These are phyloP conservation scores for Monosporozyma aerobia DNA, from an alignment of 805 yeast genomes.

Conservation along the genomic window DNA sequence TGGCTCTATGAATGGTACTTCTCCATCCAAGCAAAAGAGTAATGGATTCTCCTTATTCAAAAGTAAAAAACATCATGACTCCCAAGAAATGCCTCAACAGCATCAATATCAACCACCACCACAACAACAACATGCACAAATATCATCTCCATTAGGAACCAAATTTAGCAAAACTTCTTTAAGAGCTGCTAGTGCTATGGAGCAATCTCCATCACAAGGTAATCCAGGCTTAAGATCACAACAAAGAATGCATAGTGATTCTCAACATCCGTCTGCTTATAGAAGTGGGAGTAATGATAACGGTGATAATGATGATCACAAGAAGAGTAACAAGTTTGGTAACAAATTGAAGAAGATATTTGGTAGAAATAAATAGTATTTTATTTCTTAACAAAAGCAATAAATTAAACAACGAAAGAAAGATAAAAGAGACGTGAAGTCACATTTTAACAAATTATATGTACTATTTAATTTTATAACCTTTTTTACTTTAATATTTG, in stretches of 20 bases:
- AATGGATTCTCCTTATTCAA: conserved; percentile 16
- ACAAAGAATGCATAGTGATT: neutral
- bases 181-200: conserved; percentile 17
- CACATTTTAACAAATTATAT: neutral
- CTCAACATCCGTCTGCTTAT: neutral
- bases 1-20: neutral
- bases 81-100: neutral
- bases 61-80: conserved; percentile 5
- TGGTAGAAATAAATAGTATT: conserved; percentile 27
- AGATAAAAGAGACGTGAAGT: neutral
- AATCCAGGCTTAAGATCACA: neutral
- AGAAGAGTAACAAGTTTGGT: conserved; percentile 29
- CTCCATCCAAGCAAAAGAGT: conserved; percentile 2
- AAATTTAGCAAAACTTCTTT: conserved; percentile 17
- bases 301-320: conserved; percentile 16
- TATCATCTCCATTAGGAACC: conserved; percentile 10
- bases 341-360: conserved; percentile 34
- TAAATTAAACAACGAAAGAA: neutral
- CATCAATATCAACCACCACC: neutral
- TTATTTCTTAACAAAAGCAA: neutral
- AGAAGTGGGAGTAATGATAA: neutral
- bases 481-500: neutral
- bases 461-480: neutral
- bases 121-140: conserved; percentile 1
- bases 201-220: conserved; percentile 2